Conservation (phyloP, 306 rosid species). For the Sesbania bispinosa region DNA sequence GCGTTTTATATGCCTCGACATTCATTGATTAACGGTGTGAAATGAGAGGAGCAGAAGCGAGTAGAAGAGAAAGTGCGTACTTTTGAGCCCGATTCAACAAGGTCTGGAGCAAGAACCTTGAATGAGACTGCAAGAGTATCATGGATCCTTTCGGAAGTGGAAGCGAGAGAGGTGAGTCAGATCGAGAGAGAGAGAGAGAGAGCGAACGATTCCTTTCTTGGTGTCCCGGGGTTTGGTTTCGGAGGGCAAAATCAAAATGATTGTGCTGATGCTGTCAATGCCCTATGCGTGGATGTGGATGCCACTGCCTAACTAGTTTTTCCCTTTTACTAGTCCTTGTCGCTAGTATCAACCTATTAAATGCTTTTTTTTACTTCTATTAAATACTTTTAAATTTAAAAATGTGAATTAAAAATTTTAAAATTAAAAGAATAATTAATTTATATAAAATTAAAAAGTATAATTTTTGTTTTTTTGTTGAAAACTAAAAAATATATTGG, state of each 20-base stretch:
- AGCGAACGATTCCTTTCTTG: conserved; percentile 20
- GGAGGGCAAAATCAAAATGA: neutral
- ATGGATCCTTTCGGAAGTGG: conserved; percentile 31
- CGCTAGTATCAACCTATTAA: no score
- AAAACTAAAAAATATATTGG: no score
- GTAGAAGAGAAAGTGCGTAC: conserved; percentile 31
- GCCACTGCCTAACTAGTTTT: neutral
- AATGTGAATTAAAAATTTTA: no score
- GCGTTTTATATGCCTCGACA: neutral
- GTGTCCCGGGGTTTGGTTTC: neutral
- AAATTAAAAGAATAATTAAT: no score
- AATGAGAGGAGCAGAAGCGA: neutral
- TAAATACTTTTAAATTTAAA: no score
- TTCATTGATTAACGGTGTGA: neutral
- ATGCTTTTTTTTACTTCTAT: no score
- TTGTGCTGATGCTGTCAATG: neutral
- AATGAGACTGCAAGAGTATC: conserved; percentile 91
- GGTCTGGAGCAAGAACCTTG: conserved; percentile 86
- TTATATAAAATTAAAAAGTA: no score
- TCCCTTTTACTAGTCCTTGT: neutral
- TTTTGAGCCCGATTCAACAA: conserved; percentile 68
- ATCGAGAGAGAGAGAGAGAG: neutral
- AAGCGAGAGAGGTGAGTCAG: neutral
- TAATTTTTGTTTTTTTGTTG: no score
- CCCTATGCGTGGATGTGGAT: no score